These are phyloP conservation scores for Xylaria sp. DNA, from an alignment of 2,329 filamentous ascomycete genomes.

Conservation along the genomic window DNA sequence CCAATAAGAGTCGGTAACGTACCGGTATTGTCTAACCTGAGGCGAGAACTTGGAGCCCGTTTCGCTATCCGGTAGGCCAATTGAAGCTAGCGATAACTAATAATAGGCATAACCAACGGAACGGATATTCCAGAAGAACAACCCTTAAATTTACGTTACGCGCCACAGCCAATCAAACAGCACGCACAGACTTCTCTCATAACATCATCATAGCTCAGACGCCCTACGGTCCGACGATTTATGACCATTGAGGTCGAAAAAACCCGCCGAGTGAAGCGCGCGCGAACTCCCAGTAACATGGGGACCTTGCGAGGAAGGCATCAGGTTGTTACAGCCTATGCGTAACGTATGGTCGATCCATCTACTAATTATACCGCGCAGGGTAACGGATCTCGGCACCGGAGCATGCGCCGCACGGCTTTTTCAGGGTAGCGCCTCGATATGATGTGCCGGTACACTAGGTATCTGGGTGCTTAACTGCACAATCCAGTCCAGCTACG, in stretches of 20 bases:
- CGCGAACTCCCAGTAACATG: neutral
- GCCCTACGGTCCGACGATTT: neutral
- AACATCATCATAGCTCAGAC: neutral
- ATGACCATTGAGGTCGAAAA: neutral
- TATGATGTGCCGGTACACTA: no score
- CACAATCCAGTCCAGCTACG: neutral
- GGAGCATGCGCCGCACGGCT: neutral
- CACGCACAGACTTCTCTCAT: neutral
- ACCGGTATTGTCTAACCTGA: neutral
- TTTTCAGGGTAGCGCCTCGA: neutral
- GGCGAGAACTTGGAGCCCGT: neutral
- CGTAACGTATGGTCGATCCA: no score
- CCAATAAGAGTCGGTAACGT: neutral
- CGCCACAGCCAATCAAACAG: no score
- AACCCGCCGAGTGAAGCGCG: neutral
- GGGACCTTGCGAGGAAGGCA: neutral
- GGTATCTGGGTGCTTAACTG: neutral
- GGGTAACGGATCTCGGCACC: neutral
- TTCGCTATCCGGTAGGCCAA: neutral
- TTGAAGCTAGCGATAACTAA: neutral
- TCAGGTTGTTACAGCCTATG: neutral
- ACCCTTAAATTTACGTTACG: no score
- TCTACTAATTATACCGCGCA: no score
- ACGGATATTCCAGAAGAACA: no score
- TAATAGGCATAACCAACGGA: no score